Conservation (phyloP, 2,329 filamentous ascomycete genomes). For the Zymoseptoria crescenta region DNA sequence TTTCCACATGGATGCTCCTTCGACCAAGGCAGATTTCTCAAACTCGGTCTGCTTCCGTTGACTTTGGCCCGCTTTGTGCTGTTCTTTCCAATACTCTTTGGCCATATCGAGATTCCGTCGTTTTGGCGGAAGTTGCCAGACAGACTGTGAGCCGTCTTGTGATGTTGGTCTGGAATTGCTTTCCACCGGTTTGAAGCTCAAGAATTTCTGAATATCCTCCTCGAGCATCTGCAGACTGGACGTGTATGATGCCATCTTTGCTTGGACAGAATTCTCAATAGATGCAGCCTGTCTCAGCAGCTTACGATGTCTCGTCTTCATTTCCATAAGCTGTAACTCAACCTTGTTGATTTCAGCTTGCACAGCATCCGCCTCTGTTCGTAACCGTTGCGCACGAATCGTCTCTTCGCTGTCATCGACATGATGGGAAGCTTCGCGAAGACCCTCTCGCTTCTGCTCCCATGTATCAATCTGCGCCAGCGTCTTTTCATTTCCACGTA, state of each 20-base stretch:
- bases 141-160: conserved; percentile 16
- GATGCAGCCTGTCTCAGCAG: conserved; percentile 55
- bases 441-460: conserved; percentile 47
- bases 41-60: conserved; percentile 50
- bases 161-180: conserved; percentile 6
- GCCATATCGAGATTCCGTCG: conserved; percentile 64
- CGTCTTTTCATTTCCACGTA: conserved; percentile 50
- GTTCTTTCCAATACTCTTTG: conserved; percentile 60
- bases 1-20: conserved; percentile 61
- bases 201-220: conserved; percentile 50
- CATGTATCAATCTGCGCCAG: conserved; percentile 54
- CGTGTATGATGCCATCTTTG: conserved; percentile 63
- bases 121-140: conserved; percentile 50
- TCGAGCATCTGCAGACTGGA: conserved; percentile 61
- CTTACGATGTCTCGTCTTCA: conserved; percentile 54
- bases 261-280: conserved; percentile 58
- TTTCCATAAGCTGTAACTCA: conserved; percentile 54
- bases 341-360: conserved; percentile 58
- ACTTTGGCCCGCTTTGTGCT: conserved; percentile 49
- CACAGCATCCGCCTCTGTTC: conserved; percentile 45
- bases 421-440: conserved; percentile 48
- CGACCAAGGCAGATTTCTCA: conserved; percentile 58
- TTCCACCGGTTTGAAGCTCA: conserved; percentile 30
- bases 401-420: conserved; percentile 51
- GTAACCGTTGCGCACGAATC: conserved; percentile 46